These are phyloP conservation scores for Colletotrichum limetticola DNA, from an alignment of 2,329 filamentous ascomycete species.

Conservation along the genomic window DNA sequence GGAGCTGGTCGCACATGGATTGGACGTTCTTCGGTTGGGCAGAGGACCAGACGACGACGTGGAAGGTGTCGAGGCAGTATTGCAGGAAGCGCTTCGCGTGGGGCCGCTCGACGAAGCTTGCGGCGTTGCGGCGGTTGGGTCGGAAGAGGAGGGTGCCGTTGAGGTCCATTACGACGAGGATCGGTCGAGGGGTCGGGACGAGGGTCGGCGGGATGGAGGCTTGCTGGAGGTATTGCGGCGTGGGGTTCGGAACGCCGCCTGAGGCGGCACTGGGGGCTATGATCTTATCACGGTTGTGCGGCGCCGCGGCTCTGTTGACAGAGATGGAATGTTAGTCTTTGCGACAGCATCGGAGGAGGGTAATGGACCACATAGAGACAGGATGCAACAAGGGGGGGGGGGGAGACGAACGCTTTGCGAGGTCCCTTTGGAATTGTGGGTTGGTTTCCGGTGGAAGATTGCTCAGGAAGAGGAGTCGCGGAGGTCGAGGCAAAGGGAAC, in stretches of 20 bases:
- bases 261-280: constrained; percentile 51
- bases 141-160: constrained; percentile 91
- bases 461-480: not conserved
- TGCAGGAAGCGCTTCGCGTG: constrained; percentile 75
- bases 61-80: constrained; percentile 79
- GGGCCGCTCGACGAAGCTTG: constrained; percentile 72
- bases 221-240: constrained; percentile 67
- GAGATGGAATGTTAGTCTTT: not conserved
- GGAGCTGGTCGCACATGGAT: constrained; percentile 73
- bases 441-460: not conserved
- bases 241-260: constrained; percentile 71
- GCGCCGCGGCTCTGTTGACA: not conserved
- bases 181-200: constrained; percentile 62
- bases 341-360: not conserved
- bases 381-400: not conserved
- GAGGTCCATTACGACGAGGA: constrained; percentile 89
- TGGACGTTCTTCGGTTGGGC: constrained; percentile 79
- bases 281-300: constrained; percentile 33
- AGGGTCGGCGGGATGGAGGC: constrained; percentile 56
- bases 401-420: constrained; percentile 1
- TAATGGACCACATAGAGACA: not conserved
- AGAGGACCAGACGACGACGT: constrained; percentile 91
- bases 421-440: not conserved
- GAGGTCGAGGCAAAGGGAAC: not conserved
- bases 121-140: constrained; percentile 59